A percentile compares a stretch with the other conserved stretches of the same genome.
phyloP scores from a whole-genome alignment of 805 yeast species.

The Blastobotrys americana region DNA sequence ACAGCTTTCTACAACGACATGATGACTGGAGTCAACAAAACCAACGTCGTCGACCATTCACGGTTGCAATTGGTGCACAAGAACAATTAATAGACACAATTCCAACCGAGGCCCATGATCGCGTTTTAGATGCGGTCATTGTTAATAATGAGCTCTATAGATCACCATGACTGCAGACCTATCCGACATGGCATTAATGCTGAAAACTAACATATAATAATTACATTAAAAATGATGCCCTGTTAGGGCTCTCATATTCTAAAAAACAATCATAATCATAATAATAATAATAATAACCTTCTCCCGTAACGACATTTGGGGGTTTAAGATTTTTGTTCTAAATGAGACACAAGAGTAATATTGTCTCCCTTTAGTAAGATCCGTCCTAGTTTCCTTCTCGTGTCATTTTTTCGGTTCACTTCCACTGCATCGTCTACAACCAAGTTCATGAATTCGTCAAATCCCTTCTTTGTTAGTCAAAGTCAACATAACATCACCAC shows the following conservation, averaged over 20 bases:
- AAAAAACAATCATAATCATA: no score
- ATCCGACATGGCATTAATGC: no score
- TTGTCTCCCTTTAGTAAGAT: constrained; percentile 90
- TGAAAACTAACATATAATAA: no score
- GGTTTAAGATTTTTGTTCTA: constrained; percentile 23
- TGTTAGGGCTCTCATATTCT: no score
- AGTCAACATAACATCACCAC: no score
- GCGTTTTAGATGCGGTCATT: constrained; percentile 48
- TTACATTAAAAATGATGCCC: constrained; percentile 3
- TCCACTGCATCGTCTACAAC: constrained; percentile 60
- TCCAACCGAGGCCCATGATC: constrained; percentile 61
- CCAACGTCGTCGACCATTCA: constrained; percentile 18
- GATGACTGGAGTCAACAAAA: constrained; percentile 25
- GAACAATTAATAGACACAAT: constrained; percentile 51
- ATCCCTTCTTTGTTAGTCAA: constrained; percentile 56
- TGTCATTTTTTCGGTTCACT: constrained; percentile 45
- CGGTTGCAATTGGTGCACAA: constrained; percentile 56
- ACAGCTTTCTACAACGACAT: constrained; percentile 57
- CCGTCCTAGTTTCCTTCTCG: constrained; percentile 41
- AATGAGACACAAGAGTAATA: constrained; percentile 59
- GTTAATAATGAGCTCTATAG: constrained; percentile 31
- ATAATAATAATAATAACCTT: no score
- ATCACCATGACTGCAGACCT: no score
- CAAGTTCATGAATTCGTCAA: constrained; percentile 95
- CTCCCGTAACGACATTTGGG: no score